Evolutionary conservation across 352 stramenopile species (phyloP), one percentile per base, ranked within the genome.

Genomic region (Globisporangium rhizosaccharum): DNA sequence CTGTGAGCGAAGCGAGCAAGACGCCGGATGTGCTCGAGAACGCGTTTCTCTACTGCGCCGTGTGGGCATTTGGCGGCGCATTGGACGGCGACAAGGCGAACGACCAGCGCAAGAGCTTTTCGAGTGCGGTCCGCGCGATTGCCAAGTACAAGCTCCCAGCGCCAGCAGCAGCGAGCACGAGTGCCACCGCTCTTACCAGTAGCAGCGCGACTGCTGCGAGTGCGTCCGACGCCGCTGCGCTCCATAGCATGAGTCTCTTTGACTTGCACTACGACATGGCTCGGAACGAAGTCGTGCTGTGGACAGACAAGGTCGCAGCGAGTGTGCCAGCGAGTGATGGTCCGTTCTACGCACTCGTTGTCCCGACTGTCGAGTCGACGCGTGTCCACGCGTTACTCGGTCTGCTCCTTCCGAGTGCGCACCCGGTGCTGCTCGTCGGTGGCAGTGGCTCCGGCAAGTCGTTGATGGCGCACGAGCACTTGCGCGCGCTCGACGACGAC

Each of bases 41-140:
- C 53, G 79, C 97, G 12, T 99, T 99, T 73, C 81, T 96, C 18
- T 98, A 98, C 68, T 97, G 87, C 55, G 80, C 87, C 12, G 76
- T 98, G 59, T 99, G 96, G 96, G 95, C 96, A 2, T 98, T 99
- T 68, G 96, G 95, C 18, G 96, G 96, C 53, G 76, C 88, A 2
- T 85, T 99, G 46, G 87, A 96, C 25, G 82, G 88, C 51, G 94
- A 98, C 20, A 76, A 85, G 44, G 66, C 66, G 0, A 80, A 79
- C 26, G 76, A 88, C 56, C 76, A 85, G 57, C 72, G 80, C 17
- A 72, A 73, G 37, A 49, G 70, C 2, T 92, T 92, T 48, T 85
- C 82, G 0, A 71, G 62, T 1, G 62, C 77, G 1, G 76, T 92
- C 48, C 87, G 82, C 20, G 64, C 73, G 37, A 63, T 90, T 7